Evolutionary conservation across 306 rosid species (phyloP).

Genomic region (Neltuma alba): DNA sequence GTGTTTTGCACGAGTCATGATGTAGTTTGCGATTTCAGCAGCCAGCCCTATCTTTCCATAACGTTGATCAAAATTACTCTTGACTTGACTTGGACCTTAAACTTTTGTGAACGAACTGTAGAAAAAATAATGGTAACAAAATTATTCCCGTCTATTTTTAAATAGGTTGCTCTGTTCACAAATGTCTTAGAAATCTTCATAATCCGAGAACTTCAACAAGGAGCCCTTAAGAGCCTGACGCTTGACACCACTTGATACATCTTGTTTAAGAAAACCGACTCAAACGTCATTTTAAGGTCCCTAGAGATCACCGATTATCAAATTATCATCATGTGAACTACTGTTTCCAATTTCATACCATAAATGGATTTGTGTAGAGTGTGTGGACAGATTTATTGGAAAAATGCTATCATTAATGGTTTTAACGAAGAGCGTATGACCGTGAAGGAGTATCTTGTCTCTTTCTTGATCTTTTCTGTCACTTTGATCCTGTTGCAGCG

Average conservation of each 20-base stretch:
- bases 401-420: background rate
- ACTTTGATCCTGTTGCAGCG: constrained; percentile 58
- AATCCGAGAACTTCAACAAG: background rate
- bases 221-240: background rate
- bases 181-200: background rate
- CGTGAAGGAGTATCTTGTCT: background rate
- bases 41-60: too few relatives aligned
- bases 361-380: background rate
- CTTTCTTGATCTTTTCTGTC: background rate
- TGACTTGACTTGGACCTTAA: background rate
- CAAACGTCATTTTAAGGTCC: background rate
- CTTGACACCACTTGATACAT: background rate
- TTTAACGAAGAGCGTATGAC: background rate
- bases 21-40: too few relatives aligned
- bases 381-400: background rate
- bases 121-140: background rate
- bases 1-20: too few relatives aligned
- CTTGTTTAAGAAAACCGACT: background rate
- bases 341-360: background rate
- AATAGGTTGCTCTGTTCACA: background rate
- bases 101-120: background rate
- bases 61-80: background rate
- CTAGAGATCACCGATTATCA: background rate
- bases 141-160: background rate
- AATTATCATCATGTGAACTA: background rate